Evolutionary conservation across 148 eudicot species (phyloP), one percentile per base, ranked within the genome.

Genomic region (Gaultheria prostrata): DNA sequence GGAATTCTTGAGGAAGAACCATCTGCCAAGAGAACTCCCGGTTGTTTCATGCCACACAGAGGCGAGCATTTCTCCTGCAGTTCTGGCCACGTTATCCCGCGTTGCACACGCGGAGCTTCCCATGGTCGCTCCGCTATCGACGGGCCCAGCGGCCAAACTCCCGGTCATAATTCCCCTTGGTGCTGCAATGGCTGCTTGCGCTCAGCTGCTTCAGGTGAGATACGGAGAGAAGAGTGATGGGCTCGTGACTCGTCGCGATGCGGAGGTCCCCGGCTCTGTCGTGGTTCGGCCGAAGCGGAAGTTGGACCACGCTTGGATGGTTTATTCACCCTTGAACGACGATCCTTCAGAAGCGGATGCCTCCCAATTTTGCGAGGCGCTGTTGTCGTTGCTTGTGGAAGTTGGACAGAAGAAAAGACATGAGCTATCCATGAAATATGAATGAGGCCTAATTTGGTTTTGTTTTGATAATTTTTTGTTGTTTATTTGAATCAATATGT

Each of bases 231-330:
- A 93, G 88, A 97, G 99, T 18, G 98, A 95, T 48, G 99, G 99
- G 63, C 98, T 97, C 18, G 99, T 97, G 15, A 95, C 98, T 33
- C 85, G 99, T 73, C 90, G 93, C n/a, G 99, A 97, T 84, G 99
- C 99, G 14, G 98, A 95, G 84, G 98, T 97, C 70, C 99, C 99
- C 1, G 99, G 98, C 82, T 97, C 98, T 0, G 90, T 95, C 8
- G 98, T 97, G 76, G 99, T 97, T 11, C 87, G 92, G 35, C 99
- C 98, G 1, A 84, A 88, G 69, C 93, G 98, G 11, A 95, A 95
- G 81, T 78, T 97, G 72, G 99, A 97, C 77, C 99, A 97, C 77
- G 96, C 94, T 18, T 97, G 99, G 99, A 93, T 97, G 98, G 99
- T 95, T 21, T 97, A 97, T 80, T 93, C 98, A 33, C 88, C 97